Percentiles rank a stretch among this genome's conserved stretches.
phyloP scores from a whole-genome alignment of 2,329 filamentous ascomycete genomes.

The Akanthomyces lecanii region DNA sequence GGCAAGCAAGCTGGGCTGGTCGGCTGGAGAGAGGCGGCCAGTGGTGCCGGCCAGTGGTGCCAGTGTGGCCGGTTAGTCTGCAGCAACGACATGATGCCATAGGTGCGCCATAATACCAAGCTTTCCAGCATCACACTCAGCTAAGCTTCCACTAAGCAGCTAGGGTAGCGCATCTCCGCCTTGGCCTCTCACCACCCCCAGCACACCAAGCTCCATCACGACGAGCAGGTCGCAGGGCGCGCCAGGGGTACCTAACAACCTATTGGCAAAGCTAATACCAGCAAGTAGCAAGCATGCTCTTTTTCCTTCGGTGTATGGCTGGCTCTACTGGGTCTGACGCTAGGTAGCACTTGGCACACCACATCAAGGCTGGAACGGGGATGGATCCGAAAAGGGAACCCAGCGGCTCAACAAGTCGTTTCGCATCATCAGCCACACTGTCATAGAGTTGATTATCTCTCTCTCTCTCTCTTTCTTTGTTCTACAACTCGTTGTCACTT shows the following conservation, averaged over 20 bases:
- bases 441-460: background rate
- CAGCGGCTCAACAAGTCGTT: background rate
- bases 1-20: no score
- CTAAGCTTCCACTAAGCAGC: background rate
- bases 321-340: no score
- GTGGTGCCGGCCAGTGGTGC: no score
- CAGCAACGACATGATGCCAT: background rate
- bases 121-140: background rate
- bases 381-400: background rate
- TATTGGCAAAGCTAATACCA: no score
- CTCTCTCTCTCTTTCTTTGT: background rate
- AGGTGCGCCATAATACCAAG: background rate
- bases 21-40: no score
- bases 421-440: slow-evolving; percentile 3
- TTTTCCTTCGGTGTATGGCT: background rate
- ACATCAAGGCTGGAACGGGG: background rate
- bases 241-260: no score
- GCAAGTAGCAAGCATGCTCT: no score
- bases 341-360: background rate
- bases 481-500: background rate
- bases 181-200: background rate
- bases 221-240: background rate
- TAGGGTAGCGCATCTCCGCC: background rate
- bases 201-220: background rate
- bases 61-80: background rate